phyloP scores from a whole-genome alignment of 2,329 filamentous ascomycete genomes.

The Botrytis paeoniae region DNA sequence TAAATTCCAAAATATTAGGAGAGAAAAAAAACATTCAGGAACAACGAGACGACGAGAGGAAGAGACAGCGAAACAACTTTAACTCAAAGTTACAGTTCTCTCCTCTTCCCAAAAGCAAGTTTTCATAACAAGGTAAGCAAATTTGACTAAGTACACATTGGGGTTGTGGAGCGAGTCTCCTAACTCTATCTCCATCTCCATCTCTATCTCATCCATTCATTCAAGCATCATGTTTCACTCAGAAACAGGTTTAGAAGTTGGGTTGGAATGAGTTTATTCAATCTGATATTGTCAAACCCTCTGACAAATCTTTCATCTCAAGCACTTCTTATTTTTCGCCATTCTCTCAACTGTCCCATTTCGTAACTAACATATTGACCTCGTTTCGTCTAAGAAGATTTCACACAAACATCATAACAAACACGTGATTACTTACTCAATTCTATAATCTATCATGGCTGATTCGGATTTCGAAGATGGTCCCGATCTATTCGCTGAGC shows the following conservation, averaged over 20 bases:
- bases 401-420: background rate
- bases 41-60: background rate
- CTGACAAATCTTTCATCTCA: background rate
- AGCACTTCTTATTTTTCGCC: background rate
- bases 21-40: background rate
- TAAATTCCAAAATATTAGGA: background rate
- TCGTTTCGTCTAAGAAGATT: slow-evolving; percentile 9
- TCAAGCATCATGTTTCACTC: background rate
- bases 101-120: background rate
- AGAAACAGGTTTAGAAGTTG: background rate
- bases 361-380: slow-evolving; percentile 2
- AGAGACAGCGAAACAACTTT: background rate
- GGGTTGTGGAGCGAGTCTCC: background rate
- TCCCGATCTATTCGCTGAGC: slow-evolving; percentile 70
- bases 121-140: background rate
- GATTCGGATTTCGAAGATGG: slow-evolving; percentile 26
- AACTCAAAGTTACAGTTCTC: background rate
- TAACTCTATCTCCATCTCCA: background rate
- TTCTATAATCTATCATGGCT: slow-evolving; percentile 11
- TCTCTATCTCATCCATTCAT: background rate
- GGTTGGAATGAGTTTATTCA: background rate
- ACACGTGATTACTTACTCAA: slow-evolving; percentile 26
- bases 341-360: background rate
- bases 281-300: background rate
- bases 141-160: background rate